Base-by-base conservation (phyloP, 495 filamentous ascomycete genomes). In the Daldinia loculata region DNA sequence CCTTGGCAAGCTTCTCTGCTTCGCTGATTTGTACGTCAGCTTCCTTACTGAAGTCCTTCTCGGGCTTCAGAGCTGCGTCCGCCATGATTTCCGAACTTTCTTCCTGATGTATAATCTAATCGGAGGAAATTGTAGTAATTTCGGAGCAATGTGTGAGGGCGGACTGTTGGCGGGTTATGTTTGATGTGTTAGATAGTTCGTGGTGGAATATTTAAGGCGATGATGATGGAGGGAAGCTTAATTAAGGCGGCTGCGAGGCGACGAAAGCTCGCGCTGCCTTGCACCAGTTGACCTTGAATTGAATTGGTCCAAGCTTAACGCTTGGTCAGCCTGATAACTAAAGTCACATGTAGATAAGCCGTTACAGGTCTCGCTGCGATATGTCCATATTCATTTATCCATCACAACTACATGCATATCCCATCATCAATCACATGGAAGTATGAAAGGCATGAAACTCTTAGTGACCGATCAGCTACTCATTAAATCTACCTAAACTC, bases 11-110 rank as follows among this genome's bases (percentile, higher is more conserved):
- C 80, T 90, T 83, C 81, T 98, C 87, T 43, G 93, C 92, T 78
- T 97, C 93, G 61, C 93, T 91, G 78, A 99, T 87, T 81, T 92
- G 87, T 82, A 91, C 90, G 85, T 99, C 94, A 74, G 91, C 92
- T 80, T 97, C 93, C 83, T 95, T 95, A 76, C 91, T 90, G 88
- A 90, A 89, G 82, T 90, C 88, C 84, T 88, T 89, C 84, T 90
- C 88, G 70, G 88, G 87, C 82, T 84, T 84, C 77, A 85, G 76
- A 66, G 80, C 76, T 66, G 80, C 74, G 72, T 85, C 83, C 56
- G 83, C 79, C 83, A 85, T 85, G 53, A 51, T 80, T 61, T 26
- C 34, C 38, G 9, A 19, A 55, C 7, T 34, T 52, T 58, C 4
- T 52, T 41, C 32, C 29, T 30, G 17, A 48, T 4, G 15, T 61